Evolutionary conservation across 1,139 yeast genomes (phyloP), one percentile per base, ranked within the genome.

Genomic region (Fermentozyma sake): DNA sequence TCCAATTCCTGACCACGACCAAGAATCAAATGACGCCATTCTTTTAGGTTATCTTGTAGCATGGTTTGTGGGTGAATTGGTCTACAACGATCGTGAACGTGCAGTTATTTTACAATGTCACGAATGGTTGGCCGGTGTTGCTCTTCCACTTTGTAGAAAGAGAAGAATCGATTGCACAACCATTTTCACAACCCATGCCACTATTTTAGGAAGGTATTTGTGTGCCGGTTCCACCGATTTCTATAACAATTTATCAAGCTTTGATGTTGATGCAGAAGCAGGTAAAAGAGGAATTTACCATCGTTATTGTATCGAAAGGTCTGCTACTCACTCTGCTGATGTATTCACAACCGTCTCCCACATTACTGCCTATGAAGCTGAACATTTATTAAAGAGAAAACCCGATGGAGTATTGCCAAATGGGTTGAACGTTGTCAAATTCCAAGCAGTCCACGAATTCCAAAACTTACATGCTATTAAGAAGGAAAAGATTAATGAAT

Each of bases 341-440:
- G 98, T 91, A 16, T 91, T 91, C 66, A 91, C 98, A 23, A 91
- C 98, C 0, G 98, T 91, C 10, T 85, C 96, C 12, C 95, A 91
- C 50, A 91, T 91, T 47, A 91, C 98, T 19, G 98, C 97, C 6
- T 84, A 76, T 50, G 98, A 91, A 59, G 70, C 91, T 6, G 98
- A 91, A 59, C 95, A 89, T 56, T 67, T 91, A 55, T 72, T 91
- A 47, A 91, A 89, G 55, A 73, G 98, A 40, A 89, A 89, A 54
- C 98, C 98, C 2, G 98, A 91, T 51, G 98, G 98, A 2, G 96
- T 91, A 18, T 71, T 91, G 50, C 98, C 98, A 34, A 91, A 91
- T 52, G 98, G 98, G 25, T 72, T 91, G 42, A 91, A 91, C 53
- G 97, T 91, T 33, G 87, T 87, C 42, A 91, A 91, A 63, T 91